These are phyloP conservation scores for Gaertneriomyces semiglobifer DNA, from an alignment of 192 early-diverging fungal genomes.

Conservation along the genomic window DNA sequence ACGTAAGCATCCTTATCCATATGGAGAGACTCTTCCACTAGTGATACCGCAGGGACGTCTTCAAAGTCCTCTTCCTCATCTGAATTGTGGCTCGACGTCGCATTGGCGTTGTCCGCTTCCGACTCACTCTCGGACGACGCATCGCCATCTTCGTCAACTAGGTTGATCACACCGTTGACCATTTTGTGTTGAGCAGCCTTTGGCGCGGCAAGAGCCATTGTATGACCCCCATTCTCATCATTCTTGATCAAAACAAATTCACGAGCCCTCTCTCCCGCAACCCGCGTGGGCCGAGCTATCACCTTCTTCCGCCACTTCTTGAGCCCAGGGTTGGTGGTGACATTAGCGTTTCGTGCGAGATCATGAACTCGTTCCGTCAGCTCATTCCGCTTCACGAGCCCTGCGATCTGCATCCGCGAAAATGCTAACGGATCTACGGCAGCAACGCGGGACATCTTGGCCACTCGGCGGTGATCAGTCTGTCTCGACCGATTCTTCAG, in stretches of 20 bases:
- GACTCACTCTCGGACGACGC: neutral
- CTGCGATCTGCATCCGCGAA: constrained; percentile 81
- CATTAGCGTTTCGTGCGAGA: constrained; percentile 44
- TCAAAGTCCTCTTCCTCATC: constrained; percentile 58
- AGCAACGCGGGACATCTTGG: constrained; percentile 68
- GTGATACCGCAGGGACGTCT: constrained; percentile 31
- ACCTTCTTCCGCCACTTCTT: constrained; percentile 18
- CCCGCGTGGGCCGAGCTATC: constrained; percentile 43
- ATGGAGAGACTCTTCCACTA: constrained; percentile 8
- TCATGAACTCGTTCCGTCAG: constrained; percentile 70
- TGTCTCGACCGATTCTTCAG: constrained; percentile 77
- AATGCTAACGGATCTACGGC: constrained; percentile 69
- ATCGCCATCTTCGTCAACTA: constrained; percentile 27
- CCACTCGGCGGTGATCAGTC: constrained; percentile 67
- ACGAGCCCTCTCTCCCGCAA: constrained; percentile 77
- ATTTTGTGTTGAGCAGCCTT: neutral
- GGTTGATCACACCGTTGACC: constrained; percentile 10
- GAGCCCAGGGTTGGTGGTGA: constrained; percentile 38
- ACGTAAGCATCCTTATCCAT: neutral
- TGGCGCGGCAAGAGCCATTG: constrained; percentile 12
- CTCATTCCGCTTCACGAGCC: constrained; percentile 76
- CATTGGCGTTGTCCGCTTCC: neutral
- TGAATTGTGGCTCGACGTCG: neutral
- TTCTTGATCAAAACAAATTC: constrained; percentile 87
- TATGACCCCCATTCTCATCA: constrained; percentile 70